Percentiles rank a stretch among this genome's conserved stretches.
These are phyloP conservation scores for Hygrophoropsis aurantiaca DNA, from an alignment of 768 basidiomycete species.

Conservation along the genomic window DNA sequence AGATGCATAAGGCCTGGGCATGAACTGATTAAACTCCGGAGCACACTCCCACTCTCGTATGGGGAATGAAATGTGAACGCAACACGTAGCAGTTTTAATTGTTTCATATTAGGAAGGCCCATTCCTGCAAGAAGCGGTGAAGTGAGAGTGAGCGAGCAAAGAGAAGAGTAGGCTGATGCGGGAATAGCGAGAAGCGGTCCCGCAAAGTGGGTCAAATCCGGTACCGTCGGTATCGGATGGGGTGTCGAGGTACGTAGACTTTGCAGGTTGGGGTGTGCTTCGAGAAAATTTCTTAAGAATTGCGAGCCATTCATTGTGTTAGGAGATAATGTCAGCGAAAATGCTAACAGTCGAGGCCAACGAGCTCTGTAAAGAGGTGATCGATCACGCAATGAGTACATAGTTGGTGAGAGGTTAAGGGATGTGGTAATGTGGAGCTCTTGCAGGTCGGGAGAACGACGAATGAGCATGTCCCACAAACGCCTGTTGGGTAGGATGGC, in stretches of 20 bases:
- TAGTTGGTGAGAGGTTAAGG: conserved; percentile 22
- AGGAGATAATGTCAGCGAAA: conserved; percentile 60
- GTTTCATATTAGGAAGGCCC: conserved; percentile 50
- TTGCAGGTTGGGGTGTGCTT: conserved; percentile 57
- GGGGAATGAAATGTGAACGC: conserved; percentile 69
- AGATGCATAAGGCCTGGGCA: conserved; percentile 66
- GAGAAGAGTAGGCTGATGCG: conserved; percentile 45
- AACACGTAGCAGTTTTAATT: conserved; percentile 59
- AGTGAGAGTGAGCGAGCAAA: conserved; percentile 53
- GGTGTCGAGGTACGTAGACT: conserved; percentile 52
- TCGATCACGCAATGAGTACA: conserved; percentile 33
- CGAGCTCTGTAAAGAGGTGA: conserved; percentile 53
- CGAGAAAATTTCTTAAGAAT: conserved; percentile 68
- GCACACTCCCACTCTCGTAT: conserved; percentile 70
- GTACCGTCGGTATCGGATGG: conserved; percentile 46
- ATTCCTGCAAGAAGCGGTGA: conserved; percentile 58
- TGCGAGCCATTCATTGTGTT: conserved; percentile 44
- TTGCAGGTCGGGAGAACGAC: conserved; percentile 63
- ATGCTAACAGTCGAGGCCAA: conserved; percentile 64
- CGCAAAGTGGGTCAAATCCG: conserved; percentile 55
- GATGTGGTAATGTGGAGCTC: conserved; percentile 47
- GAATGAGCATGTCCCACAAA: conserved; percentile 73
- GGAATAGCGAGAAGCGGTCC: conserved; percentile 71
- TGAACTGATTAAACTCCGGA: conserved; percentile 63
- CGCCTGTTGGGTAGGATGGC: conserved; percentile 18